phyloP scores from a whole-genome alignment of 2,329 filamentous ascomycete species.

The Cladorrhinum sp. region DNA sequence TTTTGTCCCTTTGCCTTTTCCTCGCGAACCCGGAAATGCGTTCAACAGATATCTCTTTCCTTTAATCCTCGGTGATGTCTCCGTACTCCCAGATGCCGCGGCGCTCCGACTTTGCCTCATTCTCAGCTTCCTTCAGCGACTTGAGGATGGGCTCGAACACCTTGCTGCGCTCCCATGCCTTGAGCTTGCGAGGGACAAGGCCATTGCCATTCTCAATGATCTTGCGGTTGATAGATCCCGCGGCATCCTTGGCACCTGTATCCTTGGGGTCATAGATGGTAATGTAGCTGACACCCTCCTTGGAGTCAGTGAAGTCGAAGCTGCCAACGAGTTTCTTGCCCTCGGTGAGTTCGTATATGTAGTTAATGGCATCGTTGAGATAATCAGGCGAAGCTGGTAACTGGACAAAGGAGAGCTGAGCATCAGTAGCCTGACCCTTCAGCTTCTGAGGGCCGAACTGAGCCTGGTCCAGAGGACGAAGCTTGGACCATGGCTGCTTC shows the following conservation, averaged over 20 bases:
- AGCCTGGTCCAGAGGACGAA: slow-evolving; percentile 74
- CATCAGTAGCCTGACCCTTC: slow-evolving; percentile 82
- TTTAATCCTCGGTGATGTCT: slow-evolving; percentile 85
- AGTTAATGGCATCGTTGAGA: slow-evolving; percentile 72
- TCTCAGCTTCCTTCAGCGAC: slow-evolving; percentile 69
- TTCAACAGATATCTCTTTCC: not conserved
- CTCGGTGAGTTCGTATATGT: slow-evolving; percentile 71
- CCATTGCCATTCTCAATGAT: slow-evolving; percentile 79
- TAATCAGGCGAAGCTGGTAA: slow-evolving; percentile 82
- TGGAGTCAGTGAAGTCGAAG: slow-evolving; percentile 76
- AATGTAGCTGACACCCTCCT: slow-evolving; percentile 79
- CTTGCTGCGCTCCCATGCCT: slow-evolving; percentile 77
- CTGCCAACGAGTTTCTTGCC: slow-evolving; percentile 80
- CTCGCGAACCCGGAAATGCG: not conserved
- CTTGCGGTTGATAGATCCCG: slow-evolving; percentile 83
- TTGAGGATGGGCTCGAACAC: slow-evolving; percentile 69
- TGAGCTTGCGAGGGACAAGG: slow-evolving; percentile 89
- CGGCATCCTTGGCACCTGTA: slow-evolving; percentile 44
- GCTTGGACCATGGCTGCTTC: slow-evolving; percentile 75
- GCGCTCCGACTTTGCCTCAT: slow-evolving; percentile 73
- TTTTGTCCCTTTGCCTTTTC: not conserved
- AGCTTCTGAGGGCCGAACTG: slow-evolving; percentile 81
- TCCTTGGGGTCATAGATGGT: slow-evolving; percentile 80
- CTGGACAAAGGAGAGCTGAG: slow-evolving; percentile 83
- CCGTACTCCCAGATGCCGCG: slow-evolving; percentile 98